Evolutionary conservation across 768 basidiomycete genomes (phyloP).

Genomic region (Psilocybe sp.): DNA sequence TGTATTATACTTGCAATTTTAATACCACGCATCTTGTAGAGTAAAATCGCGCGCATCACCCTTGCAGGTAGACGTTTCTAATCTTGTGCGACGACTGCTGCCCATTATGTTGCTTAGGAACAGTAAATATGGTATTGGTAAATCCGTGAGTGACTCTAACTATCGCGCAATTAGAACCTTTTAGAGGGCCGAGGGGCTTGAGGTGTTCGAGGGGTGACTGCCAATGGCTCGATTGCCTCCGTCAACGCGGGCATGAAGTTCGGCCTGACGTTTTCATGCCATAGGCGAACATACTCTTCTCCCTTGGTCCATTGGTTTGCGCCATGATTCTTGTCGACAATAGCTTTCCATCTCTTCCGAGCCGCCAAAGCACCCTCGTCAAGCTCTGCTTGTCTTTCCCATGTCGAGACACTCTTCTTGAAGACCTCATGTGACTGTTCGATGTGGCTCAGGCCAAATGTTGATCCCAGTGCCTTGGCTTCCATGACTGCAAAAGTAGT

Average conservation of each 20-base stretch:
- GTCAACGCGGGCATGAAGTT: constrained; percentile 60
- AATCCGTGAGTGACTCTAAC: too few relatives aligned
- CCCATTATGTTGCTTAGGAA: too few relatives aligned
- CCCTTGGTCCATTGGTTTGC: constrained; percentile 67
- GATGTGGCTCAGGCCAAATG: constrained; percentile 59
- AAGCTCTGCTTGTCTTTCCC: constrained; percentile 51
- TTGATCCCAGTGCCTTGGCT: constrained; percentile 71
- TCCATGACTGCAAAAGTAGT: constrained; percentile 76
- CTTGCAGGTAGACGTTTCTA: too few relatives aligned
- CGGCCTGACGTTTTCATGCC: constrained; percentile 68
- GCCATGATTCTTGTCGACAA: constrained; percentile 45
- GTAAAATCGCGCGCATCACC: too few relatives aligned
- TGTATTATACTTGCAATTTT: constrained; percentile 17
- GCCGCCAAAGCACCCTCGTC: constrained; percentile 62
- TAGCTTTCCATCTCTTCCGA: constrained; percentile 76
- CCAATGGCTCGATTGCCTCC: constrained; percentile 24
- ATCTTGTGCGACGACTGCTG: too few relatives aligned
- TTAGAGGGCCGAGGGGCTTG: too few relatives aligned
- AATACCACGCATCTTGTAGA: background rate
- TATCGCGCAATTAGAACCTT: too few relatives aligned
- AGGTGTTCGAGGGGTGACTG: background rate
- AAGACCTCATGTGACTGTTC: constrained; percentile 61
- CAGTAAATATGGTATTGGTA: too few relatives aligned
- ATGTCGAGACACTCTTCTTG: constrained; percentile 56
- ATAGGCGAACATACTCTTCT: constrained; percentile 66